These are phyloP conservation scores for Mucor velutinosus DNA, from an alignment of 371 early-diverging fungal genomes.

Conservation along the genomic window DNA sequence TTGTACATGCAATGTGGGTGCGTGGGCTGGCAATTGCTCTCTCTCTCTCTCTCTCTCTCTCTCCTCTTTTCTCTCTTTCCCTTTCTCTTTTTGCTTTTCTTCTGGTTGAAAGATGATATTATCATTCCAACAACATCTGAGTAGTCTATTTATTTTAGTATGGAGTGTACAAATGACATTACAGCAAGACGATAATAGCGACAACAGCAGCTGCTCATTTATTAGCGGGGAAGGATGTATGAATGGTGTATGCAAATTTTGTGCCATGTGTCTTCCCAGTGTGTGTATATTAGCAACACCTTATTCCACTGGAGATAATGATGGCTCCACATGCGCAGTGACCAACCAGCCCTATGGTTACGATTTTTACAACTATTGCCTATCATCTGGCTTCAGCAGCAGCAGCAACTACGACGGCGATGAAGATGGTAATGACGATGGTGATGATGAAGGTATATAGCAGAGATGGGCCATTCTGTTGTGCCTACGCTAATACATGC, in stretches of 20 bases:
- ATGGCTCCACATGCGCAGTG: conserved; percentile 20
- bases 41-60: neutral
- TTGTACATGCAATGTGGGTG: neutral
- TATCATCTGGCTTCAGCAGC: conserved; percentile 29
- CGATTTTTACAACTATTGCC: conserved; percentile 41
- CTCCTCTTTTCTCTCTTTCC: neutral
- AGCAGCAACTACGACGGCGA: conserved; percentile 6
- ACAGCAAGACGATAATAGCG: neutral
- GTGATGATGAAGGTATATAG: neutral
- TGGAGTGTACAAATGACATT: neutral
- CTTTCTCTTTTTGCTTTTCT: neutral
- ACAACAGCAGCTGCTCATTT: conserved; percentile 3
- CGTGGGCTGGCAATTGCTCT: neutral
- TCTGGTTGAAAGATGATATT: neutral
- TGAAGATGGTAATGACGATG: conserved; percentile 4
- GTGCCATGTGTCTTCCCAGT: conserved; percentile 43
- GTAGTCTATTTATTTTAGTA: neutral
- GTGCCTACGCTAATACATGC: neutral
- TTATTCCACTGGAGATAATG: conserved; percentile 20
- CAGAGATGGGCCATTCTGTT: neutral
- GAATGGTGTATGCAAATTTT: conserved; percentile 43
- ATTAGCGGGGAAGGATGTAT: conserved; percentile 13
- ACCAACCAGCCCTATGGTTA: conserved; percentile 22
- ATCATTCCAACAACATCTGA: neutral
- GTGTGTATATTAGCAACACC: conserved; percentile 31